Evolutionary conservation across 129 eudicot species (phyloP).

Genomic region (Centella asiatica): DNA sequence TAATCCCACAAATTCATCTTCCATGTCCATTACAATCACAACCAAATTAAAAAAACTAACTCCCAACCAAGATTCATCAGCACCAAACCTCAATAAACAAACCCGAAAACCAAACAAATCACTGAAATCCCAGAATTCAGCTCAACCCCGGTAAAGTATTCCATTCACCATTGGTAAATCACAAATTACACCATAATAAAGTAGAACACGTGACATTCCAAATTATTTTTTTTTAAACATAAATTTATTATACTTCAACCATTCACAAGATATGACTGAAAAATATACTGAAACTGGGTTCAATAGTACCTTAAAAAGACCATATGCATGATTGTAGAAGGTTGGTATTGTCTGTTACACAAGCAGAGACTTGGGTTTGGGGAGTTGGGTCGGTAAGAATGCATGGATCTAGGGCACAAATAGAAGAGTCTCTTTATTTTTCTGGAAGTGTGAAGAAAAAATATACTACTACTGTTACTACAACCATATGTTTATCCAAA

Average conservation of each 20-base stretch:
- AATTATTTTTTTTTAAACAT: no score
- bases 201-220: neutral
- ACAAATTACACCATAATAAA: neutral
- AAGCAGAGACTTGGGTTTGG: no score
- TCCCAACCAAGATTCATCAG: slow-evolving; percentile 12
- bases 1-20: slow-evolving; percentile 13
- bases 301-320: slow-evolving; percentile 22
- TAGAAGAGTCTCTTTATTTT: no score
- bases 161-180: no score
- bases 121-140: slow-evolving; percentile 4
- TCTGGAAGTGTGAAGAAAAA: slow-evolving; percentile 5
- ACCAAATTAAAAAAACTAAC: slow-evolving; percentile 5
- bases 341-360: no score
- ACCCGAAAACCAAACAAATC: neutral
- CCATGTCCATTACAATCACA: slow-evolving; percentile 15
- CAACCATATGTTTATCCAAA: slow-evolving; percentile 4
- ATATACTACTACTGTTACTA: neutral
- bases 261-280: neutral
- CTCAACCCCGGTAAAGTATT: neutral
- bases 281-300: neutral
- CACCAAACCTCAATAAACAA: slow-evolving; percentile 2
- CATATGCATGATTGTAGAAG: neutral
- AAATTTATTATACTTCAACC: neutral
- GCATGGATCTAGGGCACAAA: slow-evolving; percentile 38
- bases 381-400: neutral